Conservation (phyloP, 345 rosid species). For the Barbarea vulgaris region DNA sequence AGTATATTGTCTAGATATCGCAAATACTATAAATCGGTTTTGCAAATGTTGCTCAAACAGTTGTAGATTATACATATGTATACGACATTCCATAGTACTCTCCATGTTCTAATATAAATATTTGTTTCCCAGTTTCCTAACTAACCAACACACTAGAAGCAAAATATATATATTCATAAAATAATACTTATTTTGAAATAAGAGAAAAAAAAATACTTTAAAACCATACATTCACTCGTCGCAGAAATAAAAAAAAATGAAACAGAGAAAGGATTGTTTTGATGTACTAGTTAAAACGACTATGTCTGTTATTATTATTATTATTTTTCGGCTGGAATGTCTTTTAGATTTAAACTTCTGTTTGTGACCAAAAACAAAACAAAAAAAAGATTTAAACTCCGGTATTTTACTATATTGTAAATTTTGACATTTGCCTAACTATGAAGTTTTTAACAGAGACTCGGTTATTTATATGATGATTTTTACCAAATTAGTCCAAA, state of each 20-base stretch:
- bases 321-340: no score
- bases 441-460: background rate
- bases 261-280: background rate
- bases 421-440: no score
- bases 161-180: background rate
- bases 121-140: background rate
- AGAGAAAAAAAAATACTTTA: no score
- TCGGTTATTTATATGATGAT: background rate
- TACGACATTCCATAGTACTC: background rate
- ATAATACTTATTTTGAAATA: background rate
- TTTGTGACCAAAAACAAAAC: no score
- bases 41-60: background rate
- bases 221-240: background rate
- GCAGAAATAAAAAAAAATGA: background rate
- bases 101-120: background rate
- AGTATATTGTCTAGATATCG: background rate
- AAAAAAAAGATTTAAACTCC: background rate
- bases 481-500: conserved; percentile 6
- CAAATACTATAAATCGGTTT: background rate
- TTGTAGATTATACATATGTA: background rate
- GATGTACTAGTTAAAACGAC: background rate
- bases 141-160: background rate
- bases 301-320: background rate
- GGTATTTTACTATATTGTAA: background rate
- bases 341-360: no score